Conservation (phyloP, 2,329 filamentous ascomycete species). For the Scedosporium dehoogii region DNA sequence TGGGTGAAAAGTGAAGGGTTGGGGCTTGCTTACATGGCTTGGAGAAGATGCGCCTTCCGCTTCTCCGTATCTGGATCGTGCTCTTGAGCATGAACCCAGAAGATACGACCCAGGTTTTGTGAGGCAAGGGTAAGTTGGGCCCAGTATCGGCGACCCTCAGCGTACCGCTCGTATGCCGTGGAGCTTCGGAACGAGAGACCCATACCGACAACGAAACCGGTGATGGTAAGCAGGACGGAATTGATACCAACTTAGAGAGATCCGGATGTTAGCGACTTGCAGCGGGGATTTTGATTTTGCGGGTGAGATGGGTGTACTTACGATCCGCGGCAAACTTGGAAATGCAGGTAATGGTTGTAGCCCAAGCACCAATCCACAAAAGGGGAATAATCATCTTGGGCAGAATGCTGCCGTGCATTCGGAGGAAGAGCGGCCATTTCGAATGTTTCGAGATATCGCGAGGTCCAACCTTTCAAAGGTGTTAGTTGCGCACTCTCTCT, state of each 20-base stretch:
- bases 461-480: conserved; percentile 34
- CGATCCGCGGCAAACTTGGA: conserved; percentile 26
- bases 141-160: conserved; percentile 56
- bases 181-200: conserved; percentile 69
- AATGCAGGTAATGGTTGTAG: conserved; percentile 53
- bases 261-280: too few relatives aligned
- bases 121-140: conserved; percentile 49
- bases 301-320: conserved; percentile 4
- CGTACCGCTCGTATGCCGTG: conserved; percentile 66
- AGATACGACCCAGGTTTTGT: conserved; percentile 61
- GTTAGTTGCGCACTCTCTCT: background rate
- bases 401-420: conserved; percentile 64
- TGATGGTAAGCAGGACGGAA: conserved; percentile 59
- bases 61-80: conserved; percentile 7
- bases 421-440: conserved; percentile 66
- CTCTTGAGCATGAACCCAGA: conserved; percentile 60
- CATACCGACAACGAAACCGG: conserved; percentile 73
- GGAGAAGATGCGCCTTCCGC: conserved; percentile 13
- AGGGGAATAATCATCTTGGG: conserved; percentile 67
- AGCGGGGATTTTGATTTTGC: background rate
- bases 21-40: conserved; percentile 8
- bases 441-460: conserved; percentile 63
- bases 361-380: conserved; percentile 51
- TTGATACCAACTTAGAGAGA: conserved; percentile 34
- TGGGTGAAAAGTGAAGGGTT: background rate